Conservation (phyloP, 305 asterid genomes). For the Withania somnifera region DNA sequence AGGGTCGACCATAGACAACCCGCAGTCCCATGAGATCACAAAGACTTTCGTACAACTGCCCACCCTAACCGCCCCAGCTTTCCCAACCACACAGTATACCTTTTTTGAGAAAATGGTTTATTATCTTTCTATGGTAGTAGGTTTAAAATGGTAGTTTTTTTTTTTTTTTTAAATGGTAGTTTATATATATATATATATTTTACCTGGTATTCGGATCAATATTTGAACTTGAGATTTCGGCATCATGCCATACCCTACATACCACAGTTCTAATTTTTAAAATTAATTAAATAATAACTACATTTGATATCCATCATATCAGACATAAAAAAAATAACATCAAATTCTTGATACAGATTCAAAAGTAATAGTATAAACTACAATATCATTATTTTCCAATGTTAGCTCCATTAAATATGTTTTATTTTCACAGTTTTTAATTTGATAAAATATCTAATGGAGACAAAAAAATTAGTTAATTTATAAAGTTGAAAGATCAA, state of each 20-base stretch:
- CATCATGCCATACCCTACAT: no score
- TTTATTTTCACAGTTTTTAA: neutral
- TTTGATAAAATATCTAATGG: neutral
- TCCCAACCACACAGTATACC: neutral
- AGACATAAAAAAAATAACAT: neutral
- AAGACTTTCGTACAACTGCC: neutral
- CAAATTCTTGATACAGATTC: neutral
- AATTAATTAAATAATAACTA: no score
- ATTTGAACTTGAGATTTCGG: no score
- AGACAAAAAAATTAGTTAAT: neutral
- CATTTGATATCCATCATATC: no score
- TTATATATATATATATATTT: no score
- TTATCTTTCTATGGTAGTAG: neutral
- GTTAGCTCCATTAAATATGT: neutral
- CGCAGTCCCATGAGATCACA: neutral
- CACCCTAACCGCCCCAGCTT: constrained; percentile 6
- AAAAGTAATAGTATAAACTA: neutral
- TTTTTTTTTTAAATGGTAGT: no score
- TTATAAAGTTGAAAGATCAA: neutral
- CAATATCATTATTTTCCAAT: neutral
- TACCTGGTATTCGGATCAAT: no score
- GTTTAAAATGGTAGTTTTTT: no score
- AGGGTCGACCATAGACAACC: neutral
- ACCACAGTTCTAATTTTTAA: no score
- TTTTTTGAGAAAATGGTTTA: neutral